Conservation (phyloP, 805 yeast genomes). For the Starmerella vaccinii region DNA sequence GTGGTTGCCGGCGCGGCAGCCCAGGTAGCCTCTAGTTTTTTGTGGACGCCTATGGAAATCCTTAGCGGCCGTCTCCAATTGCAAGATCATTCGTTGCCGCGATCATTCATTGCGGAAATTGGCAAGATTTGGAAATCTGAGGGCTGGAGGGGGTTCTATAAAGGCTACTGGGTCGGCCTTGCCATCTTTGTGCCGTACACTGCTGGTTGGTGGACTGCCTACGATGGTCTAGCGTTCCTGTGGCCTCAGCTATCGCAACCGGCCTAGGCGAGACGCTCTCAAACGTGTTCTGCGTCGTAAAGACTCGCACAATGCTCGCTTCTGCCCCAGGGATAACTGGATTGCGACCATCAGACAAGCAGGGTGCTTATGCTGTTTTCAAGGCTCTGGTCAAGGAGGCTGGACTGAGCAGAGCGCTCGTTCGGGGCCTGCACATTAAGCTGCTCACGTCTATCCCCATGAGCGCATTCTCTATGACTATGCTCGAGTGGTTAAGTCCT, state of each 20-base stretch:
- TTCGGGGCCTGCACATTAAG: slow-evolving; percentile 32
- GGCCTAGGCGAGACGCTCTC: slow-evolving; percentile 29
- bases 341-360: slow-evolving; percentile 31
- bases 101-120: slow-evolving; percentile 14
- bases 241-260: slow-evolving; percentile 32
- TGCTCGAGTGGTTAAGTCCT: slow-evolving; percentile 32
- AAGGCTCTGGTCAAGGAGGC: slow-evolving; percentile 30
- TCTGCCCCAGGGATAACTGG: slow-evolving; percentile 29
- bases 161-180: slow-evolving; percentile 47
- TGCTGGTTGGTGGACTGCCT: slow-evolving; percentile 32
- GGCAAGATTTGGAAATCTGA: slow-evolving; percentile 42
- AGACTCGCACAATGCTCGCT: slow-evolving; percentile 36
- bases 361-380: slow-evolving; percentile 28
- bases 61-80: slow-evolving; percentile 33
- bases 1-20: slow-evolving; percentile 31
- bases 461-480: slow-evolving; percentile 31
- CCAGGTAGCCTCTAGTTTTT: slow-evolving; percentile 29
- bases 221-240: slow-evolving; percentile 23
- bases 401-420: slow-evolving; percentile 29
- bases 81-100: background rate
- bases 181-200: slow-evolving; percentile 33
- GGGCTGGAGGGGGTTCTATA: slow-evolving; percentile 63
- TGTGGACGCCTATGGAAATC: slow-evolving; percentile 36
- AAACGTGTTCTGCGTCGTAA: slow-evolving; percentile 33
- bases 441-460: slow-evolving; percentile 32